Conservation (phyloP, 2,329 filamentous ascomycete genomes). For the Nemania sp. region DNA sequence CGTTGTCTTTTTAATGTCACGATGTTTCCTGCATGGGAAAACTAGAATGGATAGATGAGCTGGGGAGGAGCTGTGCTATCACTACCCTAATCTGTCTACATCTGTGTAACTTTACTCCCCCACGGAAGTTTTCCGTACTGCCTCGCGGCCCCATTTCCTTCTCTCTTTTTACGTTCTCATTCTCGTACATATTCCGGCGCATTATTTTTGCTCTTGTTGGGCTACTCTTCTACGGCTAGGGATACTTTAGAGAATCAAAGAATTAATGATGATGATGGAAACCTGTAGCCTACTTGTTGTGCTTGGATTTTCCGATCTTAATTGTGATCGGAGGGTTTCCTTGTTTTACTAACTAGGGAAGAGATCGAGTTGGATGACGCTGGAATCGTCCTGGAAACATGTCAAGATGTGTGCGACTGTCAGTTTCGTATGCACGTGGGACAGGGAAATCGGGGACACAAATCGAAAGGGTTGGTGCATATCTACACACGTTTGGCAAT, state of each 20-base stretch:
- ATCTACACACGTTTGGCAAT: neutral
- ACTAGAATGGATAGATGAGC: slow-evolving; percentile 26
- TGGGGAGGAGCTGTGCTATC: slow-evolving; percentile 32
- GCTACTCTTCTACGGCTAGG: slow-evolving; percentile 35
- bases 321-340: neutral
- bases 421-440: neutral
- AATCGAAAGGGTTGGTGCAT: neutral
- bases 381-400: too few relatives aligned
- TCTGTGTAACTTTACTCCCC: slow-evolving; percentile 24
- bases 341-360: slow-evolving; percentile 1
- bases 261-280: slow-evolving; percentile 42
- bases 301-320: neutral
- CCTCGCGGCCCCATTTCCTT: slow-evolving; percentile 27
- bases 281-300: neutral
- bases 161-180: slow-evolving; percentile 12
- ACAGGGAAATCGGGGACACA: too few relatives aligned
- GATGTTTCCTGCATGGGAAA: slow-evolving; percentile 1
- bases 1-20: slow-evolving; percentile 29
- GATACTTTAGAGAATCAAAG: slow-evolving; percentile 40
- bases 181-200: slow-evolving; percentile 37
- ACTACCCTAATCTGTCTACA: slow-evolving; percentile 15
- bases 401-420: neutral
- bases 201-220: slow-evolving; percentile 28
- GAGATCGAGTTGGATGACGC: neutral
- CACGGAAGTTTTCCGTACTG: slow-evolving; percentile 21